These are phyloP conservation scores for Pseudogymnoascus sp. DNA, from an alignment of 2,329 filamentous ascomycete species.

Conservation along the genomic window DNA sequence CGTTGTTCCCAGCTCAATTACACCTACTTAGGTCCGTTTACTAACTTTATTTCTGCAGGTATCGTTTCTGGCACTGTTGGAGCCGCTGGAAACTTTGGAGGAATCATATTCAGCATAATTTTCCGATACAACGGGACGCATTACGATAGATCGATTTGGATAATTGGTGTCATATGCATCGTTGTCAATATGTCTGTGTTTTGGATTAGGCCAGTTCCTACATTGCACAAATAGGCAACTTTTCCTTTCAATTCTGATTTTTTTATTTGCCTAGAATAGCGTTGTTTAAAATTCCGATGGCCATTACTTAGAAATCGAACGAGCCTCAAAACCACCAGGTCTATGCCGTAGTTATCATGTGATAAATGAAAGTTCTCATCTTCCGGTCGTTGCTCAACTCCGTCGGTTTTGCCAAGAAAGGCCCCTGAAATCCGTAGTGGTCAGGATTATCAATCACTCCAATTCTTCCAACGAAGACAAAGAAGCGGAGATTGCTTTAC, in stretches of 20 bases:
- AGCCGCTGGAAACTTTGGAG: conserved; percentile 73
- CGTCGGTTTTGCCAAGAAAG: neutral
- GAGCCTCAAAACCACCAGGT: neutral
- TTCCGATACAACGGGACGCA: conserved; percentile 65
- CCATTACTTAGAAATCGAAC: neutral
- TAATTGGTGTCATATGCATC: conserved; percentile 69
- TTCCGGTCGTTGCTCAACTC: neutral
- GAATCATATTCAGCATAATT: conserved; percentile 72
- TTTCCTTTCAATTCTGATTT: neutral
- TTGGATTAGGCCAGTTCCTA: conserved; percentile 53
- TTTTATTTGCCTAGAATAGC: neutral
- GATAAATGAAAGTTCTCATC: neutral
- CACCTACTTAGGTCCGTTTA: conserved; percentile 33
- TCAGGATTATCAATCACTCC: neutral
- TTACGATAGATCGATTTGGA: conserved; percentile 67
- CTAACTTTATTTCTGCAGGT: conserved; percentile 51
- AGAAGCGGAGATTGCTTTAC: neutral
- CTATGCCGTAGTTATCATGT: neutral
- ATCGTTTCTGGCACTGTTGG: conserved; percentile 66
- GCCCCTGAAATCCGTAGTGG: neutral
- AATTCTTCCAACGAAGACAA: neutral
- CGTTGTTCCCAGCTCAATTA: neutral
- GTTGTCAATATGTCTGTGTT: conserved; percentile 56
- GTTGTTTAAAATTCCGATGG: neutral
- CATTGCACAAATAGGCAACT: neutral